Evolutionary conservation across 78 protist genomes (phyloP).

Genomic region (Planoprotostelium fungivorum): DNA sequence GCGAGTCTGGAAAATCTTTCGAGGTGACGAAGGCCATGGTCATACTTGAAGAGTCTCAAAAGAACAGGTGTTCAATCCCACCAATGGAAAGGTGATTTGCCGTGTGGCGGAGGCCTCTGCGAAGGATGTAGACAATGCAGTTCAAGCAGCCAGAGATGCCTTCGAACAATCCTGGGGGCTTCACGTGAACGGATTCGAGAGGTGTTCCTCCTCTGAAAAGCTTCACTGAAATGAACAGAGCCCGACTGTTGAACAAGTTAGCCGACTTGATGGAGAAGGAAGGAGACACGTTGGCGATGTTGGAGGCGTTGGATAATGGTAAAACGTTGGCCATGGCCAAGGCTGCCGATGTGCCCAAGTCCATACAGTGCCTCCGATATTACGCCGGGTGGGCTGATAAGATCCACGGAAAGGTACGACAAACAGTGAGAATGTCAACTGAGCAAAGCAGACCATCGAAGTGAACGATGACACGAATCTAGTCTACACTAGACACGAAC

Average conservation of each 20-base stretch:
- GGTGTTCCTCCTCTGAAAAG: constrained; percentile 16
- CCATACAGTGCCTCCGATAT: constrained; percentile 41
- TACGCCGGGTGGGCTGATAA: constrained; percentile 82
- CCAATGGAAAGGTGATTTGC: constrained; percentile 52
- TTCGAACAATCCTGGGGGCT: constrained; percentile 16
- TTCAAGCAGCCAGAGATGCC: constrained; percentile 58
- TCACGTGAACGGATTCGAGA: background rate
- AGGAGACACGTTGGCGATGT: constrained; percentile 25
- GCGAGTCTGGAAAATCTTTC: background rate
- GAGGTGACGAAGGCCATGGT: background rate
- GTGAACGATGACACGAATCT: background rate
- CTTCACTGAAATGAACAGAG: constrained; percentile 19
- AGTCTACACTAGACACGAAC: constrained; percentile 46
- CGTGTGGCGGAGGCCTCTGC: constrained; percentile 46
- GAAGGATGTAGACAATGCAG: constrained; percentile 72
- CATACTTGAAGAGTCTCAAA: background rate
- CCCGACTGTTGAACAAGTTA: constrained; percentile 23
- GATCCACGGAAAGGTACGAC: constrained; percentile 51
- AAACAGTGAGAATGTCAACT: constrained; percentile 3
- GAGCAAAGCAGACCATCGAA: background rate
- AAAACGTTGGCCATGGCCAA: constrained; percentile 29
- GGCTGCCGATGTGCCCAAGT: constrained; percentile 24
- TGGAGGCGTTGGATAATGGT: constrained; percentile 68
- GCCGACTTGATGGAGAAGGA: constrained; percentile 67
- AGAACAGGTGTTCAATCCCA: constrained; percentile 34